Conservation (phyloP, 1,284 basidiomycete genomes). For the Ceratobasidium theobromae region DNA sequence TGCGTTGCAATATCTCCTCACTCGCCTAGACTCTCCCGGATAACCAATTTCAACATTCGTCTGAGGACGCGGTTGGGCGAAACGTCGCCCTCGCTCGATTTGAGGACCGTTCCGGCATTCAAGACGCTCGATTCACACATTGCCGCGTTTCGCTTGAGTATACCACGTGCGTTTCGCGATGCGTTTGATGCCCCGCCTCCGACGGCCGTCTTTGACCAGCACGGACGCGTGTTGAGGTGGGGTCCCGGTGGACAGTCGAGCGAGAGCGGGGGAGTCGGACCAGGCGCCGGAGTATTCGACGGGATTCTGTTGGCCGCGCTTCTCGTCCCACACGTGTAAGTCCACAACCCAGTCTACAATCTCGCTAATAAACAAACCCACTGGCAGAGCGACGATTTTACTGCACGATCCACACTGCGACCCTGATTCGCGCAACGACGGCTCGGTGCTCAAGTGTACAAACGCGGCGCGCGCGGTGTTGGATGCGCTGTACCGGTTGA, state of each 20-base stretch:
- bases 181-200: constrained; percentile 27
- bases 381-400: constrained; percentile 33
- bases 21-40: constrained; percentile 13
- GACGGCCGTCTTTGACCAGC: constrained; percentile 5
- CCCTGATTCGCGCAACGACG: constrained; percentile 24
- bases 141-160: constrained; percentile 33
- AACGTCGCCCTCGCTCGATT: constrained; percentile 3
- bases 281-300: constrained; percentile 26
- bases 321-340: constrained; percentile 34
- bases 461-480: constrained; percentile 16
- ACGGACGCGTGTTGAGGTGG: constrained; percentile 20
- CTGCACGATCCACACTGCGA: constrained; percentile 35
- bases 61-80: constrained; percentile 25
- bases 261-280: not conserved
- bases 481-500: constrained; percentile 17
- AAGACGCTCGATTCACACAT: constrained; percentile 34
- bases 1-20: not conserved
- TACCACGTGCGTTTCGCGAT: constrained; percentile 36
- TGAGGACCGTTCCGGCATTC: constrained; percentile 32
- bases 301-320: constrained; percentile 23
- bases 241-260: too few species aligned
- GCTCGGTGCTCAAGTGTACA: constrained; percentile 27
- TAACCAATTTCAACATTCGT: constrained; percentile 30
- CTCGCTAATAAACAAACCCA: not conserved
- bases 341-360: not conserved